Evolutionary conservation across 2,329 filamentous ascomycete species (phyloP), one percentile per base, ranked within the genome.

Genomic region (Orbilia oligospora): DNA sequence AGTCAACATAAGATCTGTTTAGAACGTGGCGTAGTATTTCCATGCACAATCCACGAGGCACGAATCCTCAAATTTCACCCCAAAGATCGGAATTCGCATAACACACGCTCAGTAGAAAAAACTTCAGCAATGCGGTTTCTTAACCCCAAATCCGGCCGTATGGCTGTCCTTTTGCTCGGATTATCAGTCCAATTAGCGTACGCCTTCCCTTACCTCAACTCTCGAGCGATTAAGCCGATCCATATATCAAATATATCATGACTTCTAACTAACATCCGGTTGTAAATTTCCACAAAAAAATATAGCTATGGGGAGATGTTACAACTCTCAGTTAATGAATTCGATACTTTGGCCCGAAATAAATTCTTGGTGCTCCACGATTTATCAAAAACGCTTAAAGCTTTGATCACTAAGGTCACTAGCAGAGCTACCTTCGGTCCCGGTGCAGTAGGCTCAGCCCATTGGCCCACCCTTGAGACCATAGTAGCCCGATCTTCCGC

Each of bases 281-380:
- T n/a, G n/a, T n/a, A n/a, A n/a, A n/a, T n/a, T n/a, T n/a, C n/a
- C n/a, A n/a, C n/a, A n/a, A n/a, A n/a, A 44, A 16, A 16, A 2
- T 30, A 56, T 9, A 66, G 58, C 8, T 24, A 49, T 5, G 61
- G 46, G 3, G 44, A 66, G 30, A 66, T 36, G 14, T 1, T 58
- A 41, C 51, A 41, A 9, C 49, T 51, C 14, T 27, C 70, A 10
- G 41, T 53, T 12, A n/a, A 73, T 5, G 14, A 73, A 51, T 73
- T 67, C 30, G 61, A 67, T n/a, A 27, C 9, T 27, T 12, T 56
- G 5, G 24, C 48, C 1, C n/a, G 18, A 22, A 5, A 1, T 20
- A 55, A 66, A 10, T 30, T 30, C 33, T 46, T 20, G 24, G 16
- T 22, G 3, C 14, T 72, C 3, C 3, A 20, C 48, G 36, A 20